Evolutionary conservation across 108 stramenopile genomes (phyloP).

Genomic region (Discostella stelligeroides): DNA sequence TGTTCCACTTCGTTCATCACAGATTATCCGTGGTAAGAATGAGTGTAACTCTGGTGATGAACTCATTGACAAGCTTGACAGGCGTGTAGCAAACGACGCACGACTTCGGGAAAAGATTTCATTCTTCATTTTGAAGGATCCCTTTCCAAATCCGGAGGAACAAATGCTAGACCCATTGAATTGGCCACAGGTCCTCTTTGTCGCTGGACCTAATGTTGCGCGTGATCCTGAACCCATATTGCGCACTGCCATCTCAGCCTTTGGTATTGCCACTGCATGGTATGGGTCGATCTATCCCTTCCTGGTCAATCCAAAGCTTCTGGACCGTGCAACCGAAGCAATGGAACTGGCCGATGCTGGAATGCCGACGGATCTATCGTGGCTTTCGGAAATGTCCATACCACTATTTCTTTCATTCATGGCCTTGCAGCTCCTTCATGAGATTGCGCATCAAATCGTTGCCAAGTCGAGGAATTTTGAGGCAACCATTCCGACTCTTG

Average conservation of each 20-base stretch:
- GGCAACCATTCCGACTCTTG: constrained; percentile 71
- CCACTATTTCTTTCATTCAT: constrained; percentile 76
- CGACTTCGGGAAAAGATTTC: constrained; percentile 60
- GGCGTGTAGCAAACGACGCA: constrained; percentile 48
- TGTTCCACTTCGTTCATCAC: constrained; percentile 10
- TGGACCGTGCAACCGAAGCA: constrained; percentile 67
- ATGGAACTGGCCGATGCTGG: constrained; percentile 74
- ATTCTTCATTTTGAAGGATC: constrained; percentile 61
- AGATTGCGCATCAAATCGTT: constrained; percentile 61
- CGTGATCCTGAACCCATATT: constrained; percentile 55
- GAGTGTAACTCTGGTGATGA: constrained; percentile 59
- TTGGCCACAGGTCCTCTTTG: constrained; percentile 66
- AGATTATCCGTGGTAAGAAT: constrained; percentile 68
- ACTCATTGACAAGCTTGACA: constrained; percentile 73
- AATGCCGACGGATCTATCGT: constrained; percentile 67
- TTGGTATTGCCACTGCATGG: constrained; percentile 76
- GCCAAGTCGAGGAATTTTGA: constrained; percentile 60
- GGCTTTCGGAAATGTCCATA: constrained; percentile 73
- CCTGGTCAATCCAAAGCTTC: constrained; percentile 65
- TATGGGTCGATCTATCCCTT: constrained; percentile 84
- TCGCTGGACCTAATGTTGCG: constrained; percentile 65
- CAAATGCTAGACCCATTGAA: constrained; percentile 32
- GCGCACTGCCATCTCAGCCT: constrained; percentile 52
- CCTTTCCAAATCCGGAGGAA: constrained; percentile 53
- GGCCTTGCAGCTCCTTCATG: constrained; percentile 67